Conservation (phyloP, 139 green algal genomes). For the Chlorella sp. region DNA sequence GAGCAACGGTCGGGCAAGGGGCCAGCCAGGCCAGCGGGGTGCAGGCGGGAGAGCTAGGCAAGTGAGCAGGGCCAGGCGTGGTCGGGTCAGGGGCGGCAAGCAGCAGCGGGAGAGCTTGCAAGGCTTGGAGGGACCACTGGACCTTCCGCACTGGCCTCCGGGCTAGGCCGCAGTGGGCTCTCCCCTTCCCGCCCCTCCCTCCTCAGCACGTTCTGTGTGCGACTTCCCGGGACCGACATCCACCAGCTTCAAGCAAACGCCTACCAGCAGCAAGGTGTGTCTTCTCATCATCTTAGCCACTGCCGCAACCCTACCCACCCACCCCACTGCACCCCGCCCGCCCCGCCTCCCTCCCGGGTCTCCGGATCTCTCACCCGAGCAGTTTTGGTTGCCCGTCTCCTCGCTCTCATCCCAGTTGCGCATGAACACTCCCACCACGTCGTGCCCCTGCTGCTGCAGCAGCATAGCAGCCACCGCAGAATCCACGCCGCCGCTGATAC, state of each 20-base stretch:
- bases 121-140: neutral
- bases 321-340: neutral
- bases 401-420: constrained; percentile 87
- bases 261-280: no score
- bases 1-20: no score
- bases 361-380: constrained; percentile 42
- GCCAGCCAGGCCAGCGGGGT: no score
- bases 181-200: no score
- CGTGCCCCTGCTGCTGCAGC: constrained; percentile 56
- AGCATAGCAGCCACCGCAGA: constrained; percentile 78
- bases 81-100: no score
- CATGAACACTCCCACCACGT: constrained; percentile 81
- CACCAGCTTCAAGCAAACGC: no score
- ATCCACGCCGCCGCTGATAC: constrained; percentile 85
- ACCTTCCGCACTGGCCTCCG: no score
- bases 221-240: neutral
- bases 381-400: constrained; percentile 69
- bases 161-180: no score
- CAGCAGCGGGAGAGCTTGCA: neutral
- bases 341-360: neutral
- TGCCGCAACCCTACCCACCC: no score
- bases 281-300: no score
- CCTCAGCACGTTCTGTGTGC: neutral
- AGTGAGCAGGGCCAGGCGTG: no score
- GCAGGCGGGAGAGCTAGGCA: no score